Evolutionary conservation across 441 rosid species (phyloP).

Genomic region (Manihot esculenta): DNA sequence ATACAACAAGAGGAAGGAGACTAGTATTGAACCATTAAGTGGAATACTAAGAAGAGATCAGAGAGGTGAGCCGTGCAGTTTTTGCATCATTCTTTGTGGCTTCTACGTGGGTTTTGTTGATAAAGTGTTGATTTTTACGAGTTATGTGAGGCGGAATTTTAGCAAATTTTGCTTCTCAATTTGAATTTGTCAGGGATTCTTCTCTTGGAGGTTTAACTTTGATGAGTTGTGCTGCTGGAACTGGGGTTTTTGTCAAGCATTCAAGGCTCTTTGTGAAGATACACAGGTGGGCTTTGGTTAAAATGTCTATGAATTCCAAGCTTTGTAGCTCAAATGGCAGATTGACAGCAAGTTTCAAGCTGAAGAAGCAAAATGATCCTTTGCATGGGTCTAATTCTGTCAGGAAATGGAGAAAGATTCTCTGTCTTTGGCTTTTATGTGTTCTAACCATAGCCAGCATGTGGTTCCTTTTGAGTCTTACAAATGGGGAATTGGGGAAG

Average conservation of each 20-base stretch:
- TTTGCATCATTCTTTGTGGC: slow-evolving; percentile 20
- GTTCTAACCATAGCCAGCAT: slow-evolving; percentile 35
- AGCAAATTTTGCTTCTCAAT: slow-evolving; percentile 9
- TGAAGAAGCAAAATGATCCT: slow-evolving; percentile 50
- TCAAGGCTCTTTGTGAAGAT: slow-evolving; percentile 36
- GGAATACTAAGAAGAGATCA: slow-evolving; percentile 25
- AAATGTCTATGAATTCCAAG: slow-evolving; percentile 61
- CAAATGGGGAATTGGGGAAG: slow-evolving; percentile 23
- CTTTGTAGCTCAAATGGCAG: slow-evolving; percentile 46
- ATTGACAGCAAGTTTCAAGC: slow-evolving; percentile 38
- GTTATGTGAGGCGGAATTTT: slow-evolving; percentile 27
- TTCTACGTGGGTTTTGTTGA: slow-evolving; percentile 8
- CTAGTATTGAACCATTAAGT: slow-evolving; percentile 32
- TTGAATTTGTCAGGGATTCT: slow-evolving; percentile 20
- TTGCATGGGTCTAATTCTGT: slow-evolving; percentile 34
- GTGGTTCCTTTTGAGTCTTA: slow-evolving; percentile 38
- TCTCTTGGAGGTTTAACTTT: slow-evolving; percentile 27
- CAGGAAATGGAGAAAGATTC: slow-evolving; percentile 46
- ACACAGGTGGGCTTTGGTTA: slow-evolving; percentile 36
- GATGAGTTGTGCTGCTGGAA: slow-evolving; percentile 45
- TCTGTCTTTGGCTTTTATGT: slow-evolving; percentile 43
- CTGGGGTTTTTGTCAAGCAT: slow-evolving; percentile 40
- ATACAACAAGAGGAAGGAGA: slow-evolving; percentile 23
- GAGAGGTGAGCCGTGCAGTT: slow-evolving; percentile 26
- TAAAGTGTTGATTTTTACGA: slow-evolving; percentile 28